A percentile compares a stretch with the other conserved stretches of the same genome.
Conservation (phyloP, 2,329 filamentous ascomycete genomes). For the Penicillium sp. region DNA sequence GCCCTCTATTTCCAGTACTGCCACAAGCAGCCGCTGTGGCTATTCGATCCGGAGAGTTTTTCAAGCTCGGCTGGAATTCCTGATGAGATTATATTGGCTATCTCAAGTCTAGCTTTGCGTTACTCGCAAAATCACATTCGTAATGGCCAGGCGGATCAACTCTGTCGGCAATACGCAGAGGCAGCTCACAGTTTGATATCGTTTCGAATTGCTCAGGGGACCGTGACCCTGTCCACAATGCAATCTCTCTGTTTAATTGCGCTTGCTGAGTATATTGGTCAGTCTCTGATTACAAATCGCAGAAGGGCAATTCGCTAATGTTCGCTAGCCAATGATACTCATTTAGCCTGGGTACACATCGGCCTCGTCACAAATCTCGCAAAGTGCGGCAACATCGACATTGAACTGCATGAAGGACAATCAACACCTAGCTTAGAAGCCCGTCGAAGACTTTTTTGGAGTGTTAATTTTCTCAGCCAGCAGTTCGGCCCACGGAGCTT, state of each 20-base stretch:
- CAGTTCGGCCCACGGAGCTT: slow-evolving; percentile 51
- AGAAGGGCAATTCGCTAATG: slow-evolving; percentile 7
- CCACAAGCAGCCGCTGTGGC: slow-evolving; percentile 40
- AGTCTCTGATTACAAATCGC: background rate
- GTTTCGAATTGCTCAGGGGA: slow-evolving; percentile 53
- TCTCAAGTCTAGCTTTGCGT: slow-evolving; percentile 32
- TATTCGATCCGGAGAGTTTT: slow-evolving; percentile 34
- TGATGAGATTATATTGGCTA: slow-evolving; percentile 32
- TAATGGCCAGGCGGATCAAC: slow-evolving; percentile 18
- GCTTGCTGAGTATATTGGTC: slow-evolving; percentile 53
- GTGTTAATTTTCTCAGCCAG: slow-evolving; percentile 53
- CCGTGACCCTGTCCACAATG: slow-evolving; percentile 51
- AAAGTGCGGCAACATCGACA: slow-evolving; percentile 51
- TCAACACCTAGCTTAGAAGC: slow-evolving; percentile 42
- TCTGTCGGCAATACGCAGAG: slow-evolving; percentile 40
- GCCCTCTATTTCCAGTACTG: slow-evolving; percentile 37
- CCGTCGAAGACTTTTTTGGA: slow-evolving; percentile 55
- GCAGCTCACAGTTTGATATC: slow-evolving; percentile 39
- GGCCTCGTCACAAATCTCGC: slow-evolving; percentile 53
- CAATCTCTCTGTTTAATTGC: slow-evolving; percentile 54
- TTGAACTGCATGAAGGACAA: slow-evolving; percentile 40
- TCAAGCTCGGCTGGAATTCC: slow-evolving; percentile 19
- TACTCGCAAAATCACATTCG: slow-evolving; percentile 22
- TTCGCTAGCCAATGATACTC: slow-evolving; percentile 48
- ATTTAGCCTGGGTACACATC: slow-evolving; percentile 53